Evolutionary conservation across 2,329 filamentous ascomycete species (phyloP).

Genomic region (Xylariales sp.): DNA sequence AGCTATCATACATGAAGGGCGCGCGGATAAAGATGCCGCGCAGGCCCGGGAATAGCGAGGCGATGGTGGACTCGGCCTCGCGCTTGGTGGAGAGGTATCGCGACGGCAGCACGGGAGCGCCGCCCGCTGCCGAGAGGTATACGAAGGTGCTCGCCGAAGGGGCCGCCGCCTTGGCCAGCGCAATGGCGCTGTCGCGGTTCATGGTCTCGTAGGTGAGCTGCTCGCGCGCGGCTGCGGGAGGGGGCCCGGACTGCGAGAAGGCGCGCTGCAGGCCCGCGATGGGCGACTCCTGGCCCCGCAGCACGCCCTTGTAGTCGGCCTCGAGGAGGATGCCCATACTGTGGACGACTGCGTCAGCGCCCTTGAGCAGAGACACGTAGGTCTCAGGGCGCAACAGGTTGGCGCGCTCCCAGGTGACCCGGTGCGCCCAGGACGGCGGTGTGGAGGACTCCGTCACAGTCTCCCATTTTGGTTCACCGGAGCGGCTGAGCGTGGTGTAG

Average conservation of each 20-base stretch:
- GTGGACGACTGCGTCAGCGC: slow-evolving; percentile 84
- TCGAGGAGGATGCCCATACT: slow-evolving; percentile 94
- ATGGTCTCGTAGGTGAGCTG: slow-evolving; percentile 95
- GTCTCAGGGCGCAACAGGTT: slow-evolving; percentile 80
- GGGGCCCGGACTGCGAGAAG: slow-evolving; percentile 62
- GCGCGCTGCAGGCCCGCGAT: slow-evolving; percentile 72
- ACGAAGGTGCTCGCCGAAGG: slow-evolving; percentile 64
- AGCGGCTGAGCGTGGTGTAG: slow-evolving; percentile 57
- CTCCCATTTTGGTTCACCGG: slow-evolving; percentile 84
- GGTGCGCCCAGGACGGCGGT: slow-evolving; percentile 75
- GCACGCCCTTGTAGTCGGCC: slow-evolving; percentile 92
- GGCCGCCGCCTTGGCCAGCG: slow-evolving; percentile 73
- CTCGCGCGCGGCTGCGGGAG: slow-evolving; percentile 62
- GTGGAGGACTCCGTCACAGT: slow-evolving; percentile 65
- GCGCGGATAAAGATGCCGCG: slow-evolving; percentile 79
- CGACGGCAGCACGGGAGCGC: slow-evolving; percentile 76
- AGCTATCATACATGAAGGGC: slow-evolving; percentile 85
- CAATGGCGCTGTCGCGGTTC: slow-evolving; percentile 87
- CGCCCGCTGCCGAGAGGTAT: slow-evolving; percentile 85
- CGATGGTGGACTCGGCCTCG: slow-evolving; percentile 77
- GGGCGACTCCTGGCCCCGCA: slow-evolving; percentile 81
- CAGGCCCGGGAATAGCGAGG: slow-evolving; percentile 67
- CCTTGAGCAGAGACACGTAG: slow-evolving; percentile 71
- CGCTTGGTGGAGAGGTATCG: slow-evolving; percentile 91
- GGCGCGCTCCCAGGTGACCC: slow-evolving; percentile 81